Percentiles rank a stretch among this genome's conserved stretches.
Conservation (phyloP, 2,329 filamentous ascomycete genomes). For the Neofusicoccum ribis region DNA sequence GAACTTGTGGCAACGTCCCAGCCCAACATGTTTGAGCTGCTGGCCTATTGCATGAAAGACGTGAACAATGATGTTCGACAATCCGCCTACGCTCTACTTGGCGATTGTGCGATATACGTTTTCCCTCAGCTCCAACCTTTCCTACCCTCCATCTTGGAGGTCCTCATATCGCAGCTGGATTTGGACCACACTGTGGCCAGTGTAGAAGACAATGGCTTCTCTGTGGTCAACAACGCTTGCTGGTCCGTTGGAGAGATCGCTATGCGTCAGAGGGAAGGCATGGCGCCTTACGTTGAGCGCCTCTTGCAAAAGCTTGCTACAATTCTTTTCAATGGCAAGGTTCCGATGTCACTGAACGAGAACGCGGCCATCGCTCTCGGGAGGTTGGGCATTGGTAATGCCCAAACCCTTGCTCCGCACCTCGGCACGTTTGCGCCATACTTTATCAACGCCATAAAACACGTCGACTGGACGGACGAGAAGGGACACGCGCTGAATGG, state of each 20-base stretch:
- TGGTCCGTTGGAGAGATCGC: constrained; percentile 95
- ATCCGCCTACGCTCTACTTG: constrained; percentile 90
- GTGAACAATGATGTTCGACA: constrained; percentile 88
- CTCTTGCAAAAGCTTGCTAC: constrained; percentile 75
- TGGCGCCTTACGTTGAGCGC: constrained; percentile 75
- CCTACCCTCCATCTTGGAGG: constrained; percentile 71
- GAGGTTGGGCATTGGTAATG: constrained; percentile 77
- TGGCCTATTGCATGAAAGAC: constrained; percentile 91
- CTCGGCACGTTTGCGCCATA: constrained; percentile 77
- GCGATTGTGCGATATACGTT: constrained; percentile 91
- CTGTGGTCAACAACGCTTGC: constrained; percentile 96
- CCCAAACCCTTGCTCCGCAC: constrained; percentile 74
- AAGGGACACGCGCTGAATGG: constrained; percentile 92
- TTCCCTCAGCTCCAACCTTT: constrained; percentile 77
- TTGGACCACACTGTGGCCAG: constrained; percentile 68
- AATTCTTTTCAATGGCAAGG: constrained; percentile 81
- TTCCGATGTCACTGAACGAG: constrained; percentile 84
- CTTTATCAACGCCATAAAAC: constrained; percentile 79
- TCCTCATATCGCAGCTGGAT: constrained; percentile 85
- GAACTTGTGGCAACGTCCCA: constrained; percentile 74
- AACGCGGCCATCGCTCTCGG: constrained; percentile 94
- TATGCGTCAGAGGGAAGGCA: constrained; percentile 69
- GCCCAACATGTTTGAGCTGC: constrained; percentile 84
- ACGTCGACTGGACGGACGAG: constrained; percentile 85
- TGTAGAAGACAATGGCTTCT: constrained; percentile 80